These are phyloP conservation scores for Falciphora oryzae DNA, from an alignment of 2,329 filamentous ascomycete species.

Conservation along the genomic window DNA sequence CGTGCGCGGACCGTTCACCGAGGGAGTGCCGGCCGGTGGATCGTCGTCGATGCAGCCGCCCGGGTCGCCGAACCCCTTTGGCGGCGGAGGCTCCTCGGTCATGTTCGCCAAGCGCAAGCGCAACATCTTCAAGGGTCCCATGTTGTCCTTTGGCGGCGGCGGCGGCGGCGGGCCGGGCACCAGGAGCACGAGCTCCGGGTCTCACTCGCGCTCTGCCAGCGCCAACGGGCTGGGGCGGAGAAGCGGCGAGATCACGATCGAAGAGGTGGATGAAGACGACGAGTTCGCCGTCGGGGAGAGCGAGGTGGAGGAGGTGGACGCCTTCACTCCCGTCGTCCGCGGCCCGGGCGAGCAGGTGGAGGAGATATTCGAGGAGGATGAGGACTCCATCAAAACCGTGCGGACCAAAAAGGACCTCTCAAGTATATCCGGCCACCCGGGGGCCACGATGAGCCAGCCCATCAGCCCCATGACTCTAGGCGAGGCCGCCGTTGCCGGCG, in stretches of 20 bases:
- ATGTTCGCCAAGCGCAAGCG: conserved; percentile 78
- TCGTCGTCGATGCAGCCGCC: conserved; percentile 32
- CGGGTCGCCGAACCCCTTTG: conserved; percentile 48
- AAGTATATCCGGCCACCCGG: neutral
- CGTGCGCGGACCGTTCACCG: conserved; percentile 59
- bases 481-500: neutral
- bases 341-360: conserved; percentile 40
- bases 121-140: conserved; percentile 76
- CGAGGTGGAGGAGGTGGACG: conserved; percentile 53
- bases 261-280: conserved; percentile 52
- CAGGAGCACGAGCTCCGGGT: conserved; percentile 32
- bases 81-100: conserved; percentile 42
- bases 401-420: neutral
- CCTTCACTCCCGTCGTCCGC: conserved; percentile 46
- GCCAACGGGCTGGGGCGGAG: conserved; percentile 57
- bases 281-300: conserved; percentile 29
- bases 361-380: conserved; percentile 37
- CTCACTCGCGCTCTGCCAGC: conserved; percentile 52
- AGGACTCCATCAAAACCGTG: neutral
- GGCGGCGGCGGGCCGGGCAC: conserved; percentile 26
- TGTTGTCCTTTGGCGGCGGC: conserved; percentile 47
- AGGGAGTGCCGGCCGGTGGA: conserved; percentile 45
- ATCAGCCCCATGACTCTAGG: conserved; percentile 11
- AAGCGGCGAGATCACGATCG: conserved; percentile 71
- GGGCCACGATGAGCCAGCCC: neutral